Conservation (phyloP, 2,329 filamentous ascomycete species). For the Trichoderma citrinoviride region DNA sequence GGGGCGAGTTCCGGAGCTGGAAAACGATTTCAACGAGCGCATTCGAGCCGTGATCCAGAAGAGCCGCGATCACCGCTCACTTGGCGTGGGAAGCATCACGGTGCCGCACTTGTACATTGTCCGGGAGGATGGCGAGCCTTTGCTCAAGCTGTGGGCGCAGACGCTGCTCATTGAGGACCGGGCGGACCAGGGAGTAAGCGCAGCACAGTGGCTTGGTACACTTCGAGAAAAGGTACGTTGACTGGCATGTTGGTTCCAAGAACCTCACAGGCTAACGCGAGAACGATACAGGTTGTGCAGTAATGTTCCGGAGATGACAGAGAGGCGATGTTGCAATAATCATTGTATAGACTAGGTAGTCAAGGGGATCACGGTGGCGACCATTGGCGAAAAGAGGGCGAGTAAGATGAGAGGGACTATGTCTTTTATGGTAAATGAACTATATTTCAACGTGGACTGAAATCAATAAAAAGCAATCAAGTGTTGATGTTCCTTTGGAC, state of each 20-base stretch:
- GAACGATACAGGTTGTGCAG: slow-evolving; percentile 16
- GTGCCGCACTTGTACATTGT: slow-evolving; percentile 91
- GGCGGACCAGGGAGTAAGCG: slow-evolving; percentile 88
- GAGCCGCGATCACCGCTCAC: slow-evolving; percentile 80
- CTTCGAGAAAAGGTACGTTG: slow-evolving; percentile 83
- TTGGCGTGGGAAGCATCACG: slow-evolving; percentile 89
- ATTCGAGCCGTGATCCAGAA: slow-evolving; percentile 88
- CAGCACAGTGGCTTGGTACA: slow-evolving; percentile 88
- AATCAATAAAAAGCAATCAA: background rate
- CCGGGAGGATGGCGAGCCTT: slow-evolving; percentile 92
- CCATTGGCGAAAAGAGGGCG: slow-evolving; percentile 4
- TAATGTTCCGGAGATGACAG: background rate
- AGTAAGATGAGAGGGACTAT: slow-evolving; percentile 6
- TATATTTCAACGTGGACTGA: slow-evolving; percentile 2
- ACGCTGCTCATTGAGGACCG: slow-evolving; percentile 92
- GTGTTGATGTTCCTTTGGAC: background rate
- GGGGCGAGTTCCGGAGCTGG: slow-evolving; percentile 77
- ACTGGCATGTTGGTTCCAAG: background rate
- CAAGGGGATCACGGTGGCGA: background rate
- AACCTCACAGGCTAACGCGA: background rate
- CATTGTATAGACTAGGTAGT: slow-evolving; percentile 19
- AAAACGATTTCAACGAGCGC: slow-evolving; percentile 95
- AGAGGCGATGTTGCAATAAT: background rate
- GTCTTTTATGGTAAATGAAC: slow-evolving; percentile 10
- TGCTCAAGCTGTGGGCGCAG: slow-evolving; percentile 93